Evolutionary conservation across 2,329 filamentous ascomycete genomes (phyloP), one percentile per base, ranked within the genome.

Genomic region (Aureobasidium uvarum): DNA sequence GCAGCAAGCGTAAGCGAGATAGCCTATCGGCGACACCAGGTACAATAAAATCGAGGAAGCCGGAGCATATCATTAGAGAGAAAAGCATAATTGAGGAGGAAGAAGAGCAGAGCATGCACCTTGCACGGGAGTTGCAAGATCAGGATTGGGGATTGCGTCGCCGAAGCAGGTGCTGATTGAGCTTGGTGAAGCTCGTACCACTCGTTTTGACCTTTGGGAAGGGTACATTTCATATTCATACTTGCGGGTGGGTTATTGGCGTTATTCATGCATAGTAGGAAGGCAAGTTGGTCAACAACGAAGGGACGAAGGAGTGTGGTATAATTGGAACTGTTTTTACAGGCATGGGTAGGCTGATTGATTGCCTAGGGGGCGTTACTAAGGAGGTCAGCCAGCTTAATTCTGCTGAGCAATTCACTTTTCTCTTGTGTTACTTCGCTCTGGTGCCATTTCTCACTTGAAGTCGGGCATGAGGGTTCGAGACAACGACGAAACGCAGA

Each of bases 81-180:
- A 68, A 64, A 23, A 62, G 66, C 23, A 63, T 59, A 16, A 25
- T 36, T 16, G 67, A 68, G 36, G 56, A 60, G 11, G 65, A 68
- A 43, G 71, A 73, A 55, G 74, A 75, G 45, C 46, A 59, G 54
- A 69, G 60, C 14, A 64, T 75, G 23, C 72, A 69, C 46, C 64
- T 77, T 11, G 74, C 74, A 16, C 64, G 72, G 54, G 69, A 75
- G 60, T 67, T 77, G 39, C 56, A 66, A n/a, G 56, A 62, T 36
- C 36, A 66, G 20, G 64, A 66, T 38, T 66, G 56, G 64, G 64
- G 64, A 13, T 43, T 66, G 38, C 55, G 64, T 11, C 51, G 64
- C 14, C 36, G 63, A 31, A 65, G 63, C 41, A 58, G 45, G 36
- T 33, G 33, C 38, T 64, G 51, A 52, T 45, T 39, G 36, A 39